These are phyloP conservation scores for Macrolepiota albuminosa DNA, from an alignment of 768 basidiomycete genomes.

Conservation along the genomic window DNA sequence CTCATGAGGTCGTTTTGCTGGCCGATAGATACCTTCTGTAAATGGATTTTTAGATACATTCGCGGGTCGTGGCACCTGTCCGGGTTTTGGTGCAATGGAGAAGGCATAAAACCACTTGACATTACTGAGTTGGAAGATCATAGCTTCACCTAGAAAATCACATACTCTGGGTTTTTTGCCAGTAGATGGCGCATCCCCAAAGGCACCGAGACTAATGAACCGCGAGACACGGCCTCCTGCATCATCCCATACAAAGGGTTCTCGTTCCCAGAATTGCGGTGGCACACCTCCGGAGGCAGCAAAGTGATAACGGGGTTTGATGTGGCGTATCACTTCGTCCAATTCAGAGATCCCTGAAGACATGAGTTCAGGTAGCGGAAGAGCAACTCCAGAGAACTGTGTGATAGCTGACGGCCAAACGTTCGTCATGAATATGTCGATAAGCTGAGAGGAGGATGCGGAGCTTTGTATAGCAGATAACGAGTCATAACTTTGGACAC, in stretches of 20 bases:
- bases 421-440: conserved; percentile 82
- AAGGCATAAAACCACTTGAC: conserved; percentile 97
- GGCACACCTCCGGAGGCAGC: conserved; percentile 58
- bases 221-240: conserved; percentile 63
- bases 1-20: conserved; percentile 52
- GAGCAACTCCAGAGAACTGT: conserved; percentile 49
- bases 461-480: conserved; percentile 65
- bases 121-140: not conserved
- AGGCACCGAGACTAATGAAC: conserved; percentile 85
- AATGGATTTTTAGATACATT: conserved; percentile 76
- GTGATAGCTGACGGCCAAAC: conserved; percentile 69
- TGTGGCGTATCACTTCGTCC: conserved; percentile 58
- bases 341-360: conserved; percentile 49
- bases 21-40: conserved; percentile 30
- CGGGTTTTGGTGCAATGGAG: conserved; percentile 58
- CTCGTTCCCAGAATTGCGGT: conserved; percentile 90
- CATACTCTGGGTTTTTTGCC: conserved; percentile 84
- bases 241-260: conserved; percentile 84
- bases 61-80: conserved; percentile 39
- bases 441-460: conserved; percentile 54
- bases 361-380: conserved; percentile 42
- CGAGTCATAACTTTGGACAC: conserved; percentile 50
- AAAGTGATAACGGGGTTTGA: conserved; percentile 88
- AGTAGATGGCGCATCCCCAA: conserved; percentile 57
- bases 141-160: conserved; percentile 9